These are phyloP conservation scores for Porpolomopsis calyptriformis DNA, from an alignment of 768 basidiomycete genomes.

Conservation along the genomic window DNA sequence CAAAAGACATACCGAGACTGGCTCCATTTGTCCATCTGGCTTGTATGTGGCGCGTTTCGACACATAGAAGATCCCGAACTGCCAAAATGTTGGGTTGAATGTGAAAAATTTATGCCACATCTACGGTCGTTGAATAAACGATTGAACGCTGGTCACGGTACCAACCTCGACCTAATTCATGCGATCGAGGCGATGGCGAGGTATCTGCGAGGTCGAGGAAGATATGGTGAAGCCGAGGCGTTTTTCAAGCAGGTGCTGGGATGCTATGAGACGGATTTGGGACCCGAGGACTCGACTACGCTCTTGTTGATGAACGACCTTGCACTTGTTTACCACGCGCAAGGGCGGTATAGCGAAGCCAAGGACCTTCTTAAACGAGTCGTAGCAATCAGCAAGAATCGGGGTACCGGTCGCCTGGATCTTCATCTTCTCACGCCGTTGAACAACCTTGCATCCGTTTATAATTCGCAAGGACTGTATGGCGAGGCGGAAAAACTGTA, in stretches of 20 bases:
- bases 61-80: neutral
- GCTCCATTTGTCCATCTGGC: neutral
- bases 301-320: too few relatives aligned
- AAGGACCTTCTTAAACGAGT: too few relatives aligned
- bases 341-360: too few relatives aligned
- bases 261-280: too few relatives aligned
- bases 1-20: neutral
- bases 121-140: neutral
- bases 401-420: neutral
- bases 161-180: neutral
- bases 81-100: neutral
- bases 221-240: neutral
- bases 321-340: too few relatives aligned
- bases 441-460: neutral
- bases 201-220: neutral
- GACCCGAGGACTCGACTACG: too few relatives aligned
- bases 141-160: neutral
- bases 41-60: neutral
- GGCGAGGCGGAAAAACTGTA: constrained; percentile 1
- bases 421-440: neutral
- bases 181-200: neutral
- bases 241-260: neutral
- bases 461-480: neutral
- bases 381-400: neutral
- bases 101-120: neutral